A percentile compares a stretch with the other conserved stretches of the same genome.
These are phyloP conservation scores for Vitis riparia DNA, from an alignment of 164 flowering plant genomes.

Conservation along the genomic window DNA sequence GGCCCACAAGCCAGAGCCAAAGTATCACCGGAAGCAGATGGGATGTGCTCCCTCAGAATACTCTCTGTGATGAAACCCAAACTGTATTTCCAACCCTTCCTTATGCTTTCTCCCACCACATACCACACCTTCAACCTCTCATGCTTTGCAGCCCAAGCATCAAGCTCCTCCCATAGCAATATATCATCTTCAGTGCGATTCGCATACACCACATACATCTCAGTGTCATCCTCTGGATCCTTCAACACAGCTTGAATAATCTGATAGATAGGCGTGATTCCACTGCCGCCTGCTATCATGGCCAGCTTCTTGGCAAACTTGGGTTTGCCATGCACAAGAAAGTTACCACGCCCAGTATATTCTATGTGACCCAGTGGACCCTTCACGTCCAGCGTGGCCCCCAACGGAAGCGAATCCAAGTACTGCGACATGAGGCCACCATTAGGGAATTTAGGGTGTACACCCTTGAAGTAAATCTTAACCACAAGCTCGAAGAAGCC, in stretches of 20 bases:
- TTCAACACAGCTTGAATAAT: slow-evolving; percentile 76
- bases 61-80: slow-evolving; percentile 64
- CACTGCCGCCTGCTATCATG: slow-evolving; percentile 95
- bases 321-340: slow-evolving; percentile 63
- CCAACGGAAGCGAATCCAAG: slow-evolving; percentile 63
- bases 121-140: slow-evolving; percentile 84
- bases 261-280: slow-evolving; percentile 94
- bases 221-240: slow-evolving; percentile 85
- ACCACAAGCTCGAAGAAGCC: slow-evolving; percentile 80
- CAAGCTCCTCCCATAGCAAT: slow-evolving; percentile 73
- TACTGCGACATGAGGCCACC: slow-evolving; percentile 90
- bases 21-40: slow-evolving; percentile 42
- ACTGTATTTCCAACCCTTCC: slow-evolving; percentile 82
- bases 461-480: slow-evolving; percentile 73
- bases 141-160: slow-evolving; percentile 59
- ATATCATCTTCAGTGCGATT: slow-evolving; percentile 91
- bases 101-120: slow-evolving; percentile 46
- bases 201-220: slow-evolving; percentile 88
- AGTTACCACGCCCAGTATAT: slow-evolving; percentile 70
- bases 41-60: slow-evolving; percentile 70
- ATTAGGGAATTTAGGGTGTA: slow-evolving; percentile 74
- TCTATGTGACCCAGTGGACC: slow-evolving; percentile 96
- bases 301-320: slow-evolving; percentile 71
- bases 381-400: slow-evolving; percentile 61
- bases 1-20: slow-evolving; percentile 90